Conservation (phyloP, 202 grass and related monocot species). For the Setaria viridis region DNA sequence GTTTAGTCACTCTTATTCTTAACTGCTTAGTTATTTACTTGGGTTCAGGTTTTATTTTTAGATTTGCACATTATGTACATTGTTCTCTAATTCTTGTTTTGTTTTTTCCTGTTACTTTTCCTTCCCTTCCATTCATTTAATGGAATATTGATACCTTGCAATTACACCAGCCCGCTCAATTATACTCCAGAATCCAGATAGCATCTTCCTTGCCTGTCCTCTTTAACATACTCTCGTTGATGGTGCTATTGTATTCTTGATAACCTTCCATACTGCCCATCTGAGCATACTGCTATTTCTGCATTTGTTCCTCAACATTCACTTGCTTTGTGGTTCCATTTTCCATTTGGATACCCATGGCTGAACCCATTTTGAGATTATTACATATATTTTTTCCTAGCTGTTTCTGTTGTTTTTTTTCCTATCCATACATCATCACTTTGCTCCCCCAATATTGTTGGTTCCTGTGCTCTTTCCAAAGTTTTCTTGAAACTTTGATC, state of each 20-base stretch:
- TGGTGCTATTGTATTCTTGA: conserved; percentile 44
- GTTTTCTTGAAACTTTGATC: conserved; percentile 70
- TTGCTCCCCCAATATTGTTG: conserved; percentile 71
- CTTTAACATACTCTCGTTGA: conserved; percentile 36
- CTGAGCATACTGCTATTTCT: conserved; percentile 35
- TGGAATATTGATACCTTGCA: conserved; percentile 50
- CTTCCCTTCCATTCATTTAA: conserved; percentile 47
- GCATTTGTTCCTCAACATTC: conserved; percentile 36
- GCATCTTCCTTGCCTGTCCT: conserved; percentile 42
- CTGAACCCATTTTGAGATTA: conserved; percentile 51
- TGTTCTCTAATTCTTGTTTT: conserved; percentile 36
- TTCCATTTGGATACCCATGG: conserved; percentile 69
- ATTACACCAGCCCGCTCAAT: conserved; percentile 44
- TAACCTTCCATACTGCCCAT: conserved; percentile 22
- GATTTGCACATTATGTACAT: conserved; percentile 39
- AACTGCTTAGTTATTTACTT: neutral
- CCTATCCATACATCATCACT: conserved; percentile 63
- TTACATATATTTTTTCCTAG: conserved; percentile 56
- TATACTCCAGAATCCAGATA: conserved; percentile 51
- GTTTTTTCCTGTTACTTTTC: conserved; percentile 34
- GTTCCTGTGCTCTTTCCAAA: conserved; percentile 67
- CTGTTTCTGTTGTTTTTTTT: conserved; percentile 70
- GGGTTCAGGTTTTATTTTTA: conserved; percentile 33
- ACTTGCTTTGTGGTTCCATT: conserved; percentile 41
- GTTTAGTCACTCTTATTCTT: neutral